Evolutionary conservation across 192 early-diverging fungal genomes (phyloP).

Genomic region (Linnemannia exigua): DNA sequence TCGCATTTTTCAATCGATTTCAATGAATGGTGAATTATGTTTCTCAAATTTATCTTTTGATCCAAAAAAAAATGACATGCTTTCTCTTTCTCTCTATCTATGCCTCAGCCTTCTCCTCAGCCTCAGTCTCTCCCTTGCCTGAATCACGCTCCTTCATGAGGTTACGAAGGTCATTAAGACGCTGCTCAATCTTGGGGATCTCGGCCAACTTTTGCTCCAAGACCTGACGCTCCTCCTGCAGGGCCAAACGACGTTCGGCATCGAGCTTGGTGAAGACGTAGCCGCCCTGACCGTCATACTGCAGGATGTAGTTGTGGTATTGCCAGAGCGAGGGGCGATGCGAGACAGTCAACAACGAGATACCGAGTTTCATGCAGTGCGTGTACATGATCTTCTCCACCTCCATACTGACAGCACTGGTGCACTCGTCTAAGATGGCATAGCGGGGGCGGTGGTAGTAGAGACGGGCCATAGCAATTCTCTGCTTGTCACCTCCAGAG

Average conservation of each 20-base stretch:
- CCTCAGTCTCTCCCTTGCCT: constrained; percentile 14
- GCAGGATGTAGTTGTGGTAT: constrained; percentile 95
- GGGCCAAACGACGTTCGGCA: constrained; percentile 85
- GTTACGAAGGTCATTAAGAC: constrained; percentile 74
- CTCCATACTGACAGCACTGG: constrained; percentile 93
- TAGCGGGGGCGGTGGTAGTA: constrained; percentile 97
- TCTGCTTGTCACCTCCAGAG: constrained; percentile 97
- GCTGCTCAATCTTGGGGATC: constrained; percentile 81
- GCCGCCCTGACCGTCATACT: constrained; percentile 97
- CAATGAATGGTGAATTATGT: not conserved
- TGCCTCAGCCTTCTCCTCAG: constrained; percentile 1
- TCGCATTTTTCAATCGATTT: not conserved
- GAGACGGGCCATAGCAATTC: constrained; percentile 95
- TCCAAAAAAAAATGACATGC: not conserved
- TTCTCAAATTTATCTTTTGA: not conserved
- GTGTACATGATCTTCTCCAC: constrained; percentile 94
- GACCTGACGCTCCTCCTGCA: constrained; percentile 93
- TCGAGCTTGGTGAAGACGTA: constrained; percentile 95
- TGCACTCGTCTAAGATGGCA: constrained; percentile 97
- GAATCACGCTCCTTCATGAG: constrained; percentile 59
- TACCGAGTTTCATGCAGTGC: constrained; percentile 83
- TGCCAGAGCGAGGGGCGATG: constrained; percentile 97
- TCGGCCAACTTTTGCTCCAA: constrained; percentile 85
- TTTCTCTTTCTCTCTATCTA: constrained; percentile 10
- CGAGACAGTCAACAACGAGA: constrained; percentile 94